Evolutionary conservation across 1,284 basidiomycete species (phyloP).

Genomic region (Kalmanozyma brasiliensis): DNA sequence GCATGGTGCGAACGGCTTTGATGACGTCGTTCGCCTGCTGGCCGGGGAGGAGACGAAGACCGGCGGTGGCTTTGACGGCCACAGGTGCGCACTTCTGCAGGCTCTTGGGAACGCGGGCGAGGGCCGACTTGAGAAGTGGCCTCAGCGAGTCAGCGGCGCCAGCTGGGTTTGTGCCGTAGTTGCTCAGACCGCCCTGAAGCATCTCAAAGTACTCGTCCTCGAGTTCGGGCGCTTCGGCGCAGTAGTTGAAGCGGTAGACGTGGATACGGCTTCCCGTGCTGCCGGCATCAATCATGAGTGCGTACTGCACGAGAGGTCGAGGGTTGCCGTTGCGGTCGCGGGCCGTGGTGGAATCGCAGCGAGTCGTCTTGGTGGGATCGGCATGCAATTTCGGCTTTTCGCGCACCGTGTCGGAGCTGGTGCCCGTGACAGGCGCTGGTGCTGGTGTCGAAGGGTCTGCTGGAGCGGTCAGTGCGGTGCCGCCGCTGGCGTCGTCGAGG

Average conservation of each 20-base stretch:
- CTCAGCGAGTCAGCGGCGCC: conserved; percentile 85
- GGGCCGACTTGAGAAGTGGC: conserved; percentile 81
- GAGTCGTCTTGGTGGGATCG: conserved; percentile 60
- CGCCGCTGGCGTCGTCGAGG: not conserved
- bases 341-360: conserved; percentile 47
- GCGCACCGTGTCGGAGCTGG: conserved; percentile 29
- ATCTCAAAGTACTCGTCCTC: conserved; percentile 94
- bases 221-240: conserved; percentile 73
- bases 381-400: conserved; percentile 53
- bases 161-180: conserved; percentile 72
- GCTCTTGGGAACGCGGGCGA: conserved; percentile 78
- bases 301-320: conserved; percentile 76
- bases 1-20: conserved; percentile 76
- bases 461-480: conserved; percentile 16
- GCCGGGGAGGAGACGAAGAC: conserved; percentile 80
- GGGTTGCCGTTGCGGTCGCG: conserved; percentile 49
- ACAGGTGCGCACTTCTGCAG: conserved; percentile 84
- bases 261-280: conserved; percentile 97
- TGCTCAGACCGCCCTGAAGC: conserved; percentile 83
- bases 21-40: conserved; percentile 80
- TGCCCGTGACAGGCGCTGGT: conserved; percentile 27
- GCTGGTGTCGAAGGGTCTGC: conserved; percentile 11
- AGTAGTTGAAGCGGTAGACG: conserved; percentile 79
- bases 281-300: conserved; percentile 96
- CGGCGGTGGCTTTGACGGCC: conserved; percentile 94